phyloP scores from a whole-genome alignment of 2,329 filamentous ascomycete genomes.

The Cercospora citrullina region DNA sequence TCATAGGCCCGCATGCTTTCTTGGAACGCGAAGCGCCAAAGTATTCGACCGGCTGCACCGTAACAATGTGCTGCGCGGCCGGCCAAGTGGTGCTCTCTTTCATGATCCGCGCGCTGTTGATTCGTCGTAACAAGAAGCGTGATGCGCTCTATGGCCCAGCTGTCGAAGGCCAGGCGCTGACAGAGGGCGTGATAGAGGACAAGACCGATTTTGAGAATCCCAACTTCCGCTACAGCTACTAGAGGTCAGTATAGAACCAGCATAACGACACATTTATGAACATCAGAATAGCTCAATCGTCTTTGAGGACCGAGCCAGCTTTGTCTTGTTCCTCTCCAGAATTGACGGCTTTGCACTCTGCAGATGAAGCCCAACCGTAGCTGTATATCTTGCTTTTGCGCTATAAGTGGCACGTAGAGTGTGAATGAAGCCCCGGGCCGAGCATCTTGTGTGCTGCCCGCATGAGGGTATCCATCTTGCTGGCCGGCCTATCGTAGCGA shows the following conservation, averaged over 20 bases:
- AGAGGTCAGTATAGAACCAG: not conserved
- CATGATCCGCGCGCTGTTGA: constrained; percentile 40
- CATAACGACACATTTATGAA: not conserved
- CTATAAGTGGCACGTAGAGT: not conserved
- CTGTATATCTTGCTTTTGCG: not conserved
- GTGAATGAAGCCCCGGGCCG: not conserved
- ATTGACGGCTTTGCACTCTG: not conserved
- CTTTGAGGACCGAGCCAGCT: not conserved
- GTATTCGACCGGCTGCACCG: constrained; percentile 55
- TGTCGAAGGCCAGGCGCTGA: constrained; percentile 24
- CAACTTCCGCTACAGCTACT: constrained; percentile 33
- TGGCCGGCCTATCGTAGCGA: not conserved
- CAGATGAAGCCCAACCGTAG: not conserved
- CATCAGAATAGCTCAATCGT: not conserved
- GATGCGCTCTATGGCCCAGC: constrained; percentile 35
- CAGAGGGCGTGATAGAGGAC: constrained; percentile 35
- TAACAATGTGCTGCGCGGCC: constrained; percentile 51
- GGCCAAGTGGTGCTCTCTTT: constrained; percentile 46
- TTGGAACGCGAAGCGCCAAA: constrained; percentile 48
- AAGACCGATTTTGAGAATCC: constrained; percentile 45
- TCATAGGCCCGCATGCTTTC: constrained; percentile 52
- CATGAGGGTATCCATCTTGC: not conserved
- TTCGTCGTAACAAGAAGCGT: constrained; percentile 43
- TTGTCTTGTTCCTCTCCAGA: not conserved
- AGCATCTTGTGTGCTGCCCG: not conserved